phyloP scores from a whole-genome alignment of 768 basidiomycete genomes.

The Plicaturopsis crispa region DNA sequence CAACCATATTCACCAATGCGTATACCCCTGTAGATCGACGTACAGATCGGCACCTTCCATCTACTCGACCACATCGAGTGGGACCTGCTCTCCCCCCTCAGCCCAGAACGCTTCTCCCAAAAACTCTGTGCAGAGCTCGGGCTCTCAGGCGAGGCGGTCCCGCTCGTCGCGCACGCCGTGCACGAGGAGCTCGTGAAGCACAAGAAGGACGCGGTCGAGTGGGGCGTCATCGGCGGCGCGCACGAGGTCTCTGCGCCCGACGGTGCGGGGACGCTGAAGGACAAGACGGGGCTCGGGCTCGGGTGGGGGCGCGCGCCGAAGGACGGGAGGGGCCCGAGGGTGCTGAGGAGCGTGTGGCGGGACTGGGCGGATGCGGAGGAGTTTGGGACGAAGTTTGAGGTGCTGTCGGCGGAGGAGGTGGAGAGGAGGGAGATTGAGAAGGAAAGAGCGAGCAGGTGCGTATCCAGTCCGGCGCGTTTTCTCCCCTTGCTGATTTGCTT shows the following conservation, averaged over 20 bases:
- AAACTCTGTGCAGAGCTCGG: conserved; percentile 83
- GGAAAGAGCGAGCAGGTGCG: conserved; percentile 68
- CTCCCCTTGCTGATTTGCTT: conserved; percentile 5
- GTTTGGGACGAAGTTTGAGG: conserved; percentile 83
- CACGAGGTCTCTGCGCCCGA: conserved; percentile 26
- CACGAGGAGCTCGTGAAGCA: conserved; percentile 95
- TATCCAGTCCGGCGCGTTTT: background rate
- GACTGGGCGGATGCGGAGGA: conserved; percentile 93
- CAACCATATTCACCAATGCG: too few species aligned
- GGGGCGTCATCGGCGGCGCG: conserved; percentile 76
- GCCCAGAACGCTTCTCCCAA: conserved; percentile 77
- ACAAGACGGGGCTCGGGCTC: conserved; percentile 75
- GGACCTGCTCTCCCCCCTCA: conserved; percentile 91
- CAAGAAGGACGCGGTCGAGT: conserved; percentile 91
- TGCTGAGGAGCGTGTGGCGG: conserved; percentile 83
- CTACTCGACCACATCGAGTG: conserved; percentile 96
- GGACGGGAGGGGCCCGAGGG: conserved; percentile 75
- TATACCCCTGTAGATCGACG: conserved; percentile 69
- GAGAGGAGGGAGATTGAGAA: conserved; percentile 84
- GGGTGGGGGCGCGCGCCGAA: conserved; percentile 72
- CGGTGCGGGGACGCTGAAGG: conserved; percentile 57
- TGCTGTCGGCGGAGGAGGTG: conserved; percentile 84
- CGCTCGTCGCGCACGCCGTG: conserved; percentile 86
- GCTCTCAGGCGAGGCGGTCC: conserved; percentile 78
- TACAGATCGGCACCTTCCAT: conserved; percentile 89